phyloP scores from a whole-genome alignment of 805 yeast genomes.

The Yarrowia divulgata region DNA sequence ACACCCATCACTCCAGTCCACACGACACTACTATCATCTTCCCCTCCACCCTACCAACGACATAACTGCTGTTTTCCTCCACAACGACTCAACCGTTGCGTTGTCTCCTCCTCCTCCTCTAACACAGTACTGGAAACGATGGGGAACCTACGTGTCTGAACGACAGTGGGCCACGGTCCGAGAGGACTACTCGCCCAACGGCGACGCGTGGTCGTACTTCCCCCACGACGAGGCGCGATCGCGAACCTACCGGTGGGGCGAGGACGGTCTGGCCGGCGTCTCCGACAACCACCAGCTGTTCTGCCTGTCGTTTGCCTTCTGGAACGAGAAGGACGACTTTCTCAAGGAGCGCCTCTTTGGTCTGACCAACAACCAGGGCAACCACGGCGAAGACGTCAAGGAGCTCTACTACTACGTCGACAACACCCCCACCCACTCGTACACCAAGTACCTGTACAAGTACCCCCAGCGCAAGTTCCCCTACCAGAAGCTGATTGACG shows the following conservation, averaged over 20 bases:
- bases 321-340: constrained; percentile 89
- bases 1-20: no score
- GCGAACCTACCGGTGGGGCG: constrained; percentile 92
- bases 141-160: constrained; percentile 93
- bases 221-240: constrained; percentile 84
- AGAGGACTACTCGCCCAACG: constrained; percentile 84
- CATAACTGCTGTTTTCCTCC: no score
- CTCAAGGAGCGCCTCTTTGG: constrained; percentile 89
- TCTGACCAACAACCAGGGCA: constrained; percentile 89
- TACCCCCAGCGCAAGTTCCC: constrained; percentile 90
- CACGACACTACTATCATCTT: no score
- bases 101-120: no score
- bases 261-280: constrained; percentile 91
- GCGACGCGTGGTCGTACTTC: constrained; percentile 90
- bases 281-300: constrained; percentile 81
- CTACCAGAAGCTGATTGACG: constrained; percentile 72
- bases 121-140: constrained; percentile 72
- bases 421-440: constrained; percentile 91
- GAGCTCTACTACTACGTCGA: constrained; percentile 72
- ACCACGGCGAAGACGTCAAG: constrained; percentile 96
- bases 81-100: no score
- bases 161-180: constrained; percentile 77
- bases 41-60: no score
- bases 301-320: constrained; percentile 80
- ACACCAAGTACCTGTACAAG: constrained; percentile 89